phyloP scores from a whole-genome alignment of 768 basidiomycete species.

The Pleurotus tuoliensis region DNA sequence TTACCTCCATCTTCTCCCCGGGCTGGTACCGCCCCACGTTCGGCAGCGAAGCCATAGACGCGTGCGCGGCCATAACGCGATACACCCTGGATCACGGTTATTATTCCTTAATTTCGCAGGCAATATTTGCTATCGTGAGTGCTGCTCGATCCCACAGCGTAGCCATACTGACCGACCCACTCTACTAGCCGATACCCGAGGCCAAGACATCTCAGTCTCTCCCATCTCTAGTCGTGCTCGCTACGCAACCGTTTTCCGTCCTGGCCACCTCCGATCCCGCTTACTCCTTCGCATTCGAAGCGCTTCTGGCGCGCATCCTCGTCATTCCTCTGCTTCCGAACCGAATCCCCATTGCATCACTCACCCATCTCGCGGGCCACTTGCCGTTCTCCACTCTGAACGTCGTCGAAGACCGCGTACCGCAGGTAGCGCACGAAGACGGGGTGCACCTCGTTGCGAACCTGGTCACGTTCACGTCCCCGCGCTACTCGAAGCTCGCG shows the following conservation, averaged over 20 bases:
- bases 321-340: conserved; percentile 77
- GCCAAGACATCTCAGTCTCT: conserved; percentile 53
- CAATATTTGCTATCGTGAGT: conserved; percentile 49
- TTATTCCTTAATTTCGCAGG: conserved; percentile 37
- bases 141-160: neutral
- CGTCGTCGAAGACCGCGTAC: conserved; percentile 17
- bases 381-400: conserved; percentile 49
- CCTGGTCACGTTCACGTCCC: conserved; percentile 57
- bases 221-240: conserved; percentile 42
- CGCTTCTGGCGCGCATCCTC: conserved; percentile 54
- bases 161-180: conserved; percentile 1
- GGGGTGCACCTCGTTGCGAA: conserved; percentile 72
- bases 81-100: conserved; percentile 47
- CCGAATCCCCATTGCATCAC: conserved; percentile 56
- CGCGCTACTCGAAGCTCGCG: conserved; percentile 52
- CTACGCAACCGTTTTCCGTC: conserved; percentile 35
- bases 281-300: conserved; percentile 25
- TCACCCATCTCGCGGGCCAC: conserved; percentile 60
- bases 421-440: conserved; percentile 22
- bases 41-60: neutral
- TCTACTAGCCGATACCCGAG: conserved; percentile 43
- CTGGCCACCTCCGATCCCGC: conserved; percentile 21
- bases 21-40: neutral
- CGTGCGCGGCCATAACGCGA: conserved; percentile 28
- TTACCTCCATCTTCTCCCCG: conserved; percentile 43